A percentile compares a stretch with the other conserved stretches of the same genome.
phyloP scores from a whole-genome alignment of 345 rosid species.

The Carallia pectinifolia region DNA sequence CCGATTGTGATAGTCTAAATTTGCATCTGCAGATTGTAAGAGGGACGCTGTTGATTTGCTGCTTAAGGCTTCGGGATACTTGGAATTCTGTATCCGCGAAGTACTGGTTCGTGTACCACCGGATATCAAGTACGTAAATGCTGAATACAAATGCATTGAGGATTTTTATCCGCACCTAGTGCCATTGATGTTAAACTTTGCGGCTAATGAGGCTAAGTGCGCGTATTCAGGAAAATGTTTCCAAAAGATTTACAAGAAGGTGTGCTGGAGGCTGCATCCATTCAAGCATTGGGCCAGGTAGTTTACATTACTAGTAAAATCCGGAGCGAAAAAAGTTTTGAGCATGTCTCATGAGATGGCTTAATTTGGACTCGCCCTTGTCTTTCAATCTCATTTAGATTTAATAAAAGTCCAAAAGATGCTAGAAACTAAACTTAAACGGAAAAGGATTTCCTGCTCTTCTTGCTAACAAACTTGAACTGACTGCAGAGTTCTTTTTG shows the following conservation, averaged over 20 bases:
- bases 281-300: slow-evolving; percentile 95
- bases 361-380: no score
- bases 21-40: slow-evolving; percentile 50
- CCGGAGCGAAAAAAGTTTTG: no score
- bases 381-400: no score
- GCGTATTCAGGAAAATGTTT: slow-evolving; percentile 47
- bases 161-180: not conserved
- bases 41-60: slow-evolving; percentile 83
- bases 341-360: no score
- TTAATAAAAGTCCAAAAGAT: no score
- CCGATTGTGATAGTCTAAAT: slow-evolving; percentile 2
- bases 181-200: not conserved
- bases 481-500: no score
- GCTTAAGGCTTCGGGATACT: slow-evolving; percentile 88
- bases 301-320: not conserved
- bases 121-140: slow-evolving; percentile 53
- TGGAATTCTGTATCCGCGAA: slow-evolving; percentile 65
- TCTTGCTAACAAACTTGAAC: no score
- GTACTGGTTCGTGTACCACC: slow-evolving; percentile 45
- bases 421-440: no score
- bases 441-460: no score
- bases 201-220: not conserved
- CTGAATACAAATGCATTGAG: not conserved
- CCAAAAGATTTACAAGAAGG: slow-evolving; percentile 76
- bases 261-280: slow-evolving; percentile 62